These are phyloP conservation scores for Petasospora fabianii DNA, from an alignment of 1,139 yeast genomes.

Conservation along the genomic window DNA sequence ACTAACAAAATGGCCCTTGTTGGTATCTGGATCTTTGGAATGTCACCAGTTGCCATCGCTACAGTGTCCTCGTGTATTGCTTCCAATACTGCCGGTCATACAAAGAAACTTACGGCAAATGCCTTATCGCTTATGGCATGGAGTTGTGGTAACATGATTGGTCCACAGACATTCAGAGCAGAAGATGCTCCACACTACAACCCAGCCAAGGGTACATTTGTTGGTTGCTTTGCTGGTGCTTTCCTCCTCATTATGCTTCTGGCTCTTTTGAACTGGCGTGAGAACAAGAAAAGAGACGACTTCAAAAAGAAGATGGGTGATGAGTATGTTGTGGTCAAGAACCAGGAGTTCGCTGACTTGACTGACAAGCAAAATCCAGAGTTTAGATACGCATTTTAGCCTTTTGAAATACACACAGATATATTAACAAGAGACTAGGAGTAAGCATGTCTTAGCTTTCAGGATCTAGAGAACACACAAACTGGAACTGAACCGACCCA, in stretches of 20 bases:
- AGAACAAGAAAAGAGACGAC: slow-evolving; percentile 29
- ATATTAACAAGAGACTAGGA: no score
- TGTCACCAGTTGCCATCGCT: slow-evolving; percentile 26
- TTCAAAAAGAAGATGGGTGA: slow-evolving; percentile 23
- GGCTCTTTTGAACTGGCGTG: slow-evolving; percentile 32
- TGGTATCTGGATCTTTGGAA: slow-evolving; percentile 36
- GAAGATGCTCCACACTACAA: slow-evolving; percentile 38
- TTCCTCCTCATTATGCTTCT: slow-evolving; percentile 11
- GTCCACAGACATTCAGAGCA: slow-evolving; percentile 43
- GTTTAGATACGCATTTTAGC: slow-evolving; percentile 43
- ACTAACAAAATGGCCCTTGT: slow-evolving; percentile 36
- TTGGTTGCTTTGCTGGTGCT: slow-evolving; percentile 35
- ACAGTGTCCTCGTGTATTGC: slow-evolving; percentile 30
- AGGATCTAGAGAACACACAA: no score
- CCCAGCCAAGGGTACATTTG: slow-evolving; percentile 47
- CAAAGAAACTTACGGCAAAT: slow-evolving; percentile 48
- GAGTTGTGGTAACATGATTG: slow-evolving; percentile 47
- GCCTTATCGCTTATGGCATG: slow-evolving; percentile 47
- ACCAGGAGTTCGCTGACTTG: slow-evolving; percentile 42
- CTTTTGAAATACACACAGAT: no score
- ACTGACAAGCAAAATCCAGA: slow-evolving; percentile 47
- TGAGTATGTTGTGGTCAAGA: slow-evolving; percentile 26
- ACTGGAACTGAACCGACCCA: no score
- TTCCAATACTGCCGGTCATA: slow-evolving; percentile 48
- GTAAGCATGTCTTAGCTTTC: no score